A percentile compares a stretch with the other conserved stretches of the same genome.
Evolutionary conservation across 306 rosid genomes (phyloP).

Genomic region (Oemleria cerasiformis): DNA sequence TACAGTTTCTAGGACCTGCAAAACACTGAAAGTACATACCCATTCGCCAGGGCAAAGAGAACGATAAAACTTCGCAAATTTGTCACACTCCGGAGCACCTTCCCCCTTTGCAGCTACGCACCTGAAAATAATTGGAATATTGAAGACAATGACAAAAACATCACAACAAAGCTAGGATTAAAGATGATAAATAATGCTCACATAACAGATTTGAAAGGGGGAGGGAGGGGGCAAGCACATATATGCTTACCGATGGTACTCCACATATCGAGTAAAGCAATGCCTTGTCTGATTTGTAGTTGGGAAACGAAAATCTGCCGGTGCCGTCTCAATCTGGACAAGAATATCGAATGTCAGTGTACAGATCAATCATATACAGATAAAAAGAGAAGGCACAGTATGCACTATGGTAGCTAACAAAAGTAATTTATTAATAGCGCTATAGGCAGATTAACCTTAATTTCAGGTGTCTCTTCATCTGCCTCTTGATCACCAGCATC

Average conservation of each 20-base stretch:
- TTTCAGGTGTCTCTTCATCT: constrained; percentile 65
- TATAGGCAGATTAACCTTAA: constrained; percentile 49
- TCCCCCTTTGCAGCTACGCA: constrained; percentile 92
- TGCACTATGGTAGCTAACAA: not conserved
- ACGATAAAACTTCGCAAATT: constrained; percentile 79
- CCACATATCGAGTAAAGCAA: constrained; percentile 92
- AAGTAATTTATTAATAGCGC: not conserved
- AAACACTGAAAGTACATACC: constrained; percentile 50
- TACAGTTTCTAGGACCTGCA: constrained; percentile 1
- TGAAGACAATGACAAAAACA: constrained; percentile 8
- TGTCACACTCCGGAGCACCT: constrained; percentile 82
- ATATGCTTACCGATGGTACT: constrained; percentile 70
- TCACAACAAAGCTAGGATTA: not conserved
- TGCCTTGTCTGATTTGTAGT: constrained; percentile 98
- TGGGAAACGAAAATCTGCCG: constrained; percentile 94
- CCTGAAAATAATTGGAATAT: constrained; percentile 33
- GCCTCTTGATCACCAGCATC: constrained; percentile 55
- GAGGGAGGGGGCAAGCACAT: not conserved
- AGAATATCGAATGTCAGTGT: constrained; percentile 18
- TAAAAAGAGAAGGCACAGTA: not conserved
- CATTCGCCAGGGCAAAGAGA: constrained; percentile 99
- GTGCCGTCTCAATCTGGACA: constrained; percentile 94
- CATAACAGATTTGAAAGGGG: not conserved
- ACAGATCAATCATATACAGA: constrained; percentile 1
- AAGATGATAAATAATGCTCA: not conserved